These are phyloP conservation scores for Epichloe amarillans DNA, from an alignment of 2,329 filamentous ascomycete species.

Conservation along the genomic window DNA sequence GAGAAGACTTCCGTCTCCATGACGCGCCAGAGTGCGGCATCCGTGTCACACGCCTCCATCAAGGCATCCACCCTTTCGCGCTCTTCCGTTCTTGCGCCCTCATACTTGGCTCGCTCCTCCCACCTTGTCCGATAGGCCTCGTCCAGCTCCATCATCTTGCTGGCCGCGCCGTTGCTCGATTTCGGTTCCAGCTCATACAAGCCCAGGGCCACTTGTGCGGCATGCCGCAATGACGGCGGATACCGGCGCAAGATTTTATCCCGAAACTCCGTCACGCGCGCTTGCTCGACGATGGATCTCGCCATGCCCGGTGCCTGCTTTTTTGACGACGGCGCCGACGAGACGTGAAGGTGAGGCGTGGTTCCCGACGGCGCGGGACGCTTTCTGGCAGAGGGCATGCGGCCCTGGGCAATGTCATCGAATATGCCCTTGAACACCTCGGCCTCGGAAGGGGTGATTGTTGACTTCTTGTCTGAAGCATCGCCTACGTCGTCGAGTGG, in stretches of 20 bases:
- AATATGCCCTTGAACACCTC: slow-evolving; percentile 47
- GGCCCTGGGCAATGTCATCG: slow-evolving; percentile 25
- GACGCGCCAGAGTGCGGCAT: slow-evolving; percentile 52
- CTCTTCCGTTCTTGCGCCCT: slow-evolving; percentile 30
- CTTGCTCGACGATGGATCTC: slow-evolving; percentile 21
- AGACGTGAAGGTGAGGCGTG: neutral
- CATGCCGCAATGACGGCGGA: slow-evolving; percentile 24
- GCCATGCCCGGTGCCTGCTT: slow-evolving; percentile 5
- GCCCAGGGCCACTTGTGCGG: slow-evolving; percentile 25
- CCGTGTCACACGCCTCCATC: slow-evolving; percentile 43
- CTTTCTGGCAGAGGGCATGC: slow-evolving; percentile 17
- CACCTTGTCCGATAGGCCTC: slow-evolving; percentile 18
- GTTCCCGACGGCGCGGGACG: slow-evolving; percentile 5
- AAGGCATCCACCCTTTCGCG: slow-evolving; percentile 36
- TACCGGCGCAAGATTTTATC: slow-evolving; percentile 25
- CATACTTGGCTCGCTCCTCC: slow-evolving; percentile 22
- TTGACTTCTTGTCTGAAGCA: slow-evolving; percentile 23
- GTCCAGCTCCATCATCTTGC: slow-evolving; percentile 17
- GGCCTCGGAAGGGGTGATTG: slow-evolving; percentile 45
- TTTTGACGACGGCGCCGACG: neutral
- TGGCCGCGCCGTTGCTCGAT: slow-evolving; percentile 12
- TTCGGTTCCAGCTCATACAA: slow-evolving; percentile 22
- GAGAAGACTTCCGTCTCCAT: slow-evolving; percentile 55
- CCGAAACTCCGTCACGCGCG: slow-evolving; percentile 18
- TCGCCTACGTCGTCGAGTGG: slow-evolving; percentile 8